These are phyloP conservation scores for Cryphonectria radicalis DNA, from an alignment of 2,329 filamentous ascomycete genomes.

Conservation along the genomic window DNA sequence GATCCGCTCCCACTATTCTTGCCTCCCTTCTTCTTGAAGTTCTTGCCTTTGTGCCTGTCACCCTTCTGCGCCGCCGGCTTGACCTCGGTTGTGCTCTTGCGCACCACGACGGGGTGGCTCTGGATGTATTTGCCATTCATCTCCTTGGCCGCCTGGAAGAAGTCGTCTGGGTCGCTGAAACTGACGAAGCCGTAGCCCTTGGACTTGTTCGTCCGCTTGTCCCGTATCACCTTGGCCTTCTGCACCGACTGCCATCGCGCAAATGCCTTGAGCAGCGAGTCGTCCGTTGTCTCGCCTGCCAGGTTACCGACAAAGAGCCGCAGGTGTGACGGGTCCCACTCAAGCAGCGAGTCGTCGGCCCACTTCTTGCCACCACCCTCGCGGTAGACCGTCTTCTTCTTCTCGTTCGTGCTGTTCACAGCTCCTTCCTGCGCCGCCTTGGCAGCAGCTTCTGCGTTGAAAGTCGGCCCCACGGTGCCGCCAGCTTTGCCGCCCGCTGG, in stretches of 20 bases:
- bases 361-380: slow-evolving; percentile 90
- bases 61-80: slow-evolving; percentile 73
- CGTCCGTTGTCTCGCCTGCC: slow-evolving; percentile 95
- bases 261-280: slow-evolving; percentile 93
- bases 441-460: slow-evolving; percentile 37
- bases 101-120: slow-evolving; percentile 87
- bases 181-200: slow-evolving; percentile 97
- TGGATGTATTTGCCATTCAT: slow-evolving; percentile 99
- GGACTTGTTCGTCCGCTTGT: slow-evolving; percentile 95
- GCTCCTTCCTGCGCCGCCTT: slow-evolving; percentile 48
- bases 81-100: slow-evolving; percentile 90
- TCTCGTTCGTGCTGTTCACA: slow-evolving; percentile 58
- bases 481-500: slow-evolving; percentile 37
- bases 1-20: slow-evolving; percentile 42
- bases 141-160: slow-evolving; percentile 93
- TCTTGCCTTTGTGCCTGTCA: slow-evolving; percentile 58
- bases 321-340: slow-evolving; percentile 95
- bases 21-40: slow-evolving; percentile 45
- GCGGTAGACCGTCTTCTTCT: slow-evolving; percentile 85
- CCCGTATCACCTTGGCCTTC: slow-evolving; percentile 90
- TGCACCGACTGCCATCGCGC: slow-evolving; percentile 84
- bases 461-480: slow-evolving; percentile 37
- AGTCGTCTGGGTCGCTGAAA: slow-evolving; percentile 93
- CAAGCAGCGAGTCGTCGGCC: slow-evolving; percentile 85
- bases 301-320: slow-evolving; percentile 96